These are phyloP conservation scores for Pleurotus citrinopileatus DNA, from an alignment of 768 basidiomycete species.

Conservation along the genomic window DNA sequence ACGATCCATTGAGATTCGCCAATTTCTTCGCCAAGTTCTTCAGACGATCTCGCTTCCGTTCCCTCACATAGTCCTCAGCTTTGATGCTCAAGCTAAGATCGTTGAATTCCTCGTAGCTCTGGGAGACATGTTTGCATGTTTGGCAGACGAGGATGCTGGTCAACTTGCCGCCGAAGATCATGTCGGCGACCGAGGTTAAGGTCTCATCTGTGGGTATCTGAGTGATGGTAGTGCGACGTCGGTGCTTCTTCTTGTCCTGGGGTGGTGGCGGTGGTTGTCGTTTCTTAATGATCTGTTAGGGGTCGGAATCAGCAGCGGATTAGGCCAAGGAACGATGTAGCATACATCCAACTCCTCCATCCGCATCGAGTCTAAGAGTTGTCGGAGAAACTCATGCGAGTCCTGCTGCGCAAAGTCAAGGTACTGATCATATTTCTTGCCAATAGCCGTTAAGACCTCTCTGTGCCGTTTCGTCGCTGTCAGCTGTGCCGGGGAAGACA, in stretches of 20 bases:
- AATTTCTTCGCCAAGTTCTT: conserved; percentile 71
- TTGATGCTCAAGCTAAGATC: conserved; percentile 91
- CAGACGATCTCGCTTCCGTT: conserved; percentile 75
- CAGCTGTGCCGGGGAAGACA: not conserved
- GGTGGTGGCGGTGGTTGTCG: conserved; percentile 46
- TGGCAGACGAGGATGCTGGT: conserved; percentile 93
- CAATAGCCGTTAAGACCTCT: conserved; percentile 61
- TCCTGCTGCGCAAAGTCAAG: conserved; percentile 95
- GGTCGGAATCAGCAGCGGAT: not conserved
- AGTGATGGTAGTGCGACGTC: conserved; percentile 24
- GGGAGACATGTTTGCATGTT: conserved; percentile 89
- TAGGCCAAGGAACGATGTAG: conserved; percentile 5
- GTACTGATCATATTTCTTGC: conserved; percentile 91
- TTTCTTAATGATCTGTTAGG: conserved; percentile 72
- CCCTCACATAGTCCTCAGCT: conserved; percentile 71
- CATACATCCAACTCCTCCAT: conserved; percentile 93
- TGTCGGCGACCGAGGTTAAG: conserved; percentile 76
- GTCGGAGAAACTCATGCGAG: conserved; percentile 89
- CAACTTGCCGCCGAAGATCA: conserved; percentile 86
- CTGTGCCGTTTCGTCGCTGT: conserved; percentile 29
- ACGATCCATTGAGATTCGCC: conserved; percentile 30
- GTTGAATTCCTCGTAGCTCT: conserved; percentile 91
- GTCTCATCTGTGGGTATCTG: conserved; percentile 35
- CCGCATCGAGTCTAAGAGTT: conserved; percentile 86
- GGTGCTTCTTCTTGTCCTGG: conserved; percentile 34